Base-by-base conservation (phyloP, 2,329 filamentous ascomycete genomes). In the Epichloe scottii region DNA sequence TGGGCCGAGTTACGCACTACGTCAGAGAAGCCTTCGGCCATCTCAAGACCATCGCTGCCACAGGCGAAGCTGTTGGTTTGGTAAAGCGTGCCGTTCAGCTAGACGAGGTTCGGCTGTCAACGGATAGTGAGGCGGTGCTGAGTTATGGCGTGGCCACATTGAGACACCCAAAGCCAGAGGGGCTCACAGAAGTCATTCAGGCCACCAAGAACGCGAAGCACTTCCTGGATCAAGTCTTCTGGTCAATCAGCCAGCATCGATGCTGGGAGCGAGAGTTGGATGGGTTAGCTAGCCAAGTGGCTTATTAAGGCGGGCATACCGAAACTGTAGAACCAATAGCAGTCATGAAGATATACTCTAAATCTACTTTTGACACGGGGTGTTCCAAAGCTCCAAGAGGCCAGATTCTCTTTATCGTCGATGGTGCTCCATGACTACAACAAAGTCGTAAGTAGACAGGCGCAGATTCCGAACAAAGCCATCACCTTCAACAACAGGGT, bases 11-110 rank as follows among this genome's bases (percentile, higher is more conserved):
- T 0, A 62, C 85, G 2, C 84, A 91, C 69, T 93, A 84, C 79
- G 69, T 91, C 4, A 77, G 84, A 2, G 88, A 93, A 64, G 84
- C 87, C 0, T 93, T 91, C 58, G 87, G 86, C 0, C 87, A 93
- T 56, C 73, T 89, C 48, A 93, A 93, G 72, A 71, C 85, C 2
- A 85, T 93, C 23, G 87, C 81, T 2, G 88, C 83, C 0, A 85
- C 83, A 0, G 87, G 85, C 0, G 85, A 89, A 61, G 87, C 74
- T 0, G 78, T 87, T 0, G 71, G 78, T 3, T 69, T 91, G 40
- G 72, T 91, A 30, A 62, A 71, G 17, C 60, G 66, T 38, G 73
- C 75, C 0, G 62, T 79, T 15, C 66, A 67, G 5, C 56, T 78
- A 8, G 66, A 70, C 0, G 65, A 64, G 3, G 62, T 79, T 3